Conservation (phyloP, 176 grass and related monocot genomes). For the Rhynchospora breviuscula region DNA sequence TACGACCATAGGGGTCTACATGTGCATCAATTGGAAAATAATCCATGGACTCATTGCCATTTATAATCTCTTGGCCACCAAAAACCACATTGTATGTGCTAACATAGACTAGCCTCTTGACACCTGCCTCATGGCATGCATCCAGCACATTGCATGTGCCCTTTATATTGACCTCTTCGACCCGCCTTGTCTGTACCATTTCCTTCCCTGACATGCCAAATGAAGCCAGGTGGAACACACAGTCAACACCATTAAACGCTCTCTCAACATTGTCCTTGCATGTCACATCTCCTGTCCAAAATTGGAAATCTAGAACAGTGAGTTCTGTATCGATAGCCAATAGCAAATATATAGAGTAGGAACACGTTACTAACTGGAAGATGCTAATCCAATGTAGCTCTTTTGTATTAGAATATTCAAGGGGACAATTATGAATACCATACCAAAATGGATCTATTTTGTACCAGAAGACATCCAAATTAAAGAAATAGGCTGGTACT, state of each 20-base stretch:
- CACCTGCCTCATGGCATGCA: constrained; percentile 51
- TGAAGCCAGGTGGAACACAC: constrained; percentile 87
- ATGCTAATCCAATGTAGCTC: background rate
- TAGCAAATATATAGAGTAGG: background rate
- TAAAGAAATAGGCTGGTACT: background rate
- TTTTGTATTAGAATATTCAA: background rate
- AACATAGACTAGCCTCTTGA: constrained; percentile 77
- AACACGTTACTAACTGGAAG: background rate
- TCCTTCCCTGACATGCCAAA: constrained; percentile 96
- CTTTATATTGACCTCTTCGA: constrained; percentile 69
- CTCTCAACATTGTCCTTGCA: constrained; percentile 50
- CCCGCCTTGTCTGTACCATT: constrained; percentile 59
- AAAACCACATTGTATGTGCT: constrained; percentile 90
- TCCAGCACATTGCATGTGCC: constrained; percentile 82
- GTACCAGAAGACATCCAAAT: background rate
- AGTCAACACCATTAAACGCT: constrained; percentile 42
- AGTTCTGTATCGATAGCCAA: background rate
- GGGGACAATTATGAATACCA: background rate
- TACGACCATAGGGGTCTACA: constrained; percentile 82
- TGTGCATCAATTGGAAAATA: constrained; percentile 84
- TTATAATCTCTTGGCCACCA: constrained; percentile 64
- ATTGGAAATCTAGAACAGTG: constrained; percentile 3
- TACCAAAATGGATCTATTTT: background rate
- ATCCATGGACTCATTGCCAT: constrained; percentile 59
- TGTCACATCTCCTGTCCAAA: constrained; percentile 56